Evolutionary conservation across 129 eudicot genomes (phyloP).

Genomic region (Cynara cardunculus): DNA sequence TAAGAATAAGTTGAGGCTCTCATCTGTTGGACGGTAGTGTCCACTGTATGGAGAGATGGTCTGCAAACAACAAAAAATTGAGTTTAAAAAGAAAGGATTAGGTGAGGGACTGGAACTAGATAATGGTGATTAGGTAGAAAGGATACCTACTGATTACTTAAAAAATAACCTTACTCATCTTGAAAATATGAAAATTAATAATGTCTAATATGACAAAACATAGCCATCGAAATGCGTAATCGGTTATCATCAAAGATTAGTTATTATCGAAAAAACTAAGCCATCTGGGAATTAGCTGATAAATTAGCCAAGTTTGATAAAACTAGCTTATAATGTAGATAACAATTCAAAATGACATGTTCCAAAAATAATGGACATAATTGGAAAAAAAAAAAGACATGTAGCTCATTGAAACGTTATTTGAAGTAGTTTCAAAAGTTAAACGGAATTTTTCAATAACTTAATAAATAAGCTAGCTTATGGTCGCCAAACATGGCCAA

Average conservation of each 20-base stretch:
- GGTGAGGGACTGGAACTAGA: background rate
- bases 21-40: constrained; percentile 93
- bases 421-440: background rate
- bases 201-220: background rate
- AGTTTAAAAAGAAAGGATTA: background rate
- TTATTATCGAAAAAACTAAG: background rate
- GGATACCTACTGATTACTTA: background rate
- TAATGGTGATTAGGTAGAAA: constrained; percentile 16
- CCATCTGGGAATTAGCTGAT: background rate
- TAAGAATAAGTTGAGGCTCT: constrained; percentile 60
- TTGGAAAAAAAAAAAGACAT: background rate
- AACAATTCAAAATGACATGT: background rate
- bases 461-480: no score
- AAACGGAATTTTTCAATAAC: background rate
- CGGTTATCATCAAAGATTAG: background rate
- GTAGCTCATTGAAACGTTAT: background rate
- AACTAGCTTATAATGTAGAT: background rate
- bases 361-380: background rate
- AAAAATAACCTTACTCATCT: background rate
- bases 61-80: constrained; percentile 35
- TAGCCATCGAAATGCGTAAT: background rate
- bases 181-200: no score
- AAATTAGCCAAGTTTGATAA: background rate
- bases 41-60: constrained; percentile 94
- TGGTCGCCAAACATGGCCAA: background rate